Percentiles rank a stretch among this genome's conserved stretches.
Evolutionary conservation across 2,329 filamentous ascomycete species (phyloP).

Genomic region (Xylaria sp.): DNA sequence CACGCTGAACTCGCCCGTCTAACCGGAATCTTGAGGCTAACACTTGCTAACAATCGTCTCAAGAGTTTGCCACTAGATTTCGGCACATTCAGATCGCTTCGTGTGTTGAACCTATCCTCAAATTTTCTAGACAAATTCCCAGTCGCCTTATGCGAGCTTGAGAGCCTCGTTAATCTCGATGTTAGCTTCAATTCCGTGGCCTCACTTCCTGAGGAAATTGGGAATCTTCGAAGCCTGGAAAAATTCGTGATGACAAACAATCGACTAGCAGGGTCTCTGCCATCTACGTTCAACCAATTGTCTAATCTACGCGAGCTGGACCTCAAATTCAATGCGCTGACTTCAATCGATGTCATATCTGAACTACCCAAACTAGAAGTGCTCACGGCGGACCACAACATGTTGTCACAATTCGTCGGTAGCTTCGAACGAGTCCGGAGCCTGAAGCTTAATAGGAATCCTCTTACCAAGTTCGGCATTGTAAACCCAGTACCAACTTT

Average conservation of each 20-base stretch:
- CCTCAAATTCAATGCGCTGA: conserved; percentile 90
- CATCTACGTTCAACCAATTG: conserved; percentile 77
- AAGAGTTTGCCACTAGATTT: conserved; percentile 84
- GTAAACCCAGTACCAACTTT: conserved; percentile 80
- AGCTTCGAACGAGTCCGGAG: conserved; percentile 87
- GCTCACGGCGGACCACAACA: conserved; percentile 90
- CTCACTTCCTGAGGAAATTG: conserved; percentile 80
- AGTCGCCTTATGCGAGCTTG: conserved; percentile 82
- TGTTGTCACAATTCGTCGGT: conserved; percentile 88
- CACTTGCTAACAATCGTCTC: conserved; percentile 92
- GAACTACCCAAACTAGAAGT: conserved; percentile 88
- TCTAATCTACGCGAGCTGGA: conserved; percentile 88
- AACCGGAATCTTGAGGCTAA: conserved; percentile 83
- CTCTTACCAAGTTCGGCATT: conserved; percentile 92
- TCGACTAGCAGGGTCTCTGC: conserved; percentile 79
- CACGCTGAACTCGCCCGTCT: conserved; percentile 83
- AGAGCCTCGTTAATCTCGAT: conserved; percentile 89
- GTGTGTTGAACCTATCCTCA: conserved; percentile 91
- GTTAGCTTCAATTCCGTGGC: conserved; percentile 95
- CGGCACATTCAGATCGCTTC: conserved; percentile 78
- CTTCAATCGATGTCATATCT: conserved; percentile 87
- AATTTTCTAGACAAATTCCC: conserved; percentile 91
- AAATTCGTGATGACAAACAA: conserved; percentile 97
- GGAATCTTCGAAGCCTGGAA: conserved; percentile 81
- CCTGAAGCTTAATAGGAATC: conserved; percentile 92